These are phyloP conservation scores for Plantago major DNA, from an alignment of 257 asterid species.

Conservation along the genomic window DNA sequence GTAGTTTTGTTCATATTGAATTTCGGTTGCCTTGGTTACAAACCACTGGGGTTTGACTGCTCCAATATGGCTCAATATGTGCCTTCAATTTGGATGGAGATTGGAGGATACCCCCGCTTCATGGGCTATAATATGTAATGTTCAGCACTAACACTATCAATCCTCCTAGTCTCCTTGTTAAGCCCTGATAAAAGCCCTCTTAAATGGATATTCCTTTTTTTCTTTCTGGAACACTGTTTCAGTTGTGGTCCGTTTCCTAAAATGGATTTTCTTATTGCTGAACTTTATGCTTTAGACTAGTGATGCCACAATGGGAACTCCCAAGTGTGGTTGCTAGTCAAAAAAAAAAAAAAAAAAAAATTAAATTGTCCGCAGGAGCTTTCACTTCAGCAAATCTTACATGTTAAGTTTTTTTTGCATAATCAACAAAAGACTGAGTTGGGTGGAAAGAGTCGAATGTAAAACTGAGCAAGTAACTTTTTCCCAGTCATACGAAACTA, in stretches of 20 bases:
- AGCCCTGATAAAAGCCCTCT: neutral
- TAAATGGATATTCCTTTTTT: neutral
- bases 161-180: neutral
- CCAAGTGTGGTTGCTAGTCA: neutral
- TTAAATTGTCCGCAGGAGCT: neutral
- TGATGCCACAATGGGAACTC: neutral
- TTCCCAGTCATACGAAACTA: conserved; percentile 4
- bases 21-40: too few species aligned
- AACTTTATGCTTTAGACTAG: neutral
- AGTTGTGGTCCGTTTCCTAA: too few species aligned
- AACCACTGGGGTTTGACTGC: too few species aligned
- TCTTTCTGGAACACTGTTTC: neutral
- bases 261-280: too few species aligned
- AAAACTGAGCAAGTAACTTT: too few species aligned
- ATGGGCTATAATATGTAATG: neutral
- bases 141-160: neutral
- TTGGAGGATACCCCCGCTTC: neutral
- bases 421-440: neutral
- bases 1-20: too few species aligned
- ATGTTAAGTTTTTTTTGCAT: neutral
- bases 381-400: neutral
- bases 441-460: neutral
- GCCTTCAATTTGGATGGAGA: neutral
- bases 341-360: neutral
- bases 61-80: neutral